Base-by-base conservation (phyloP, 2,329 filamentous ascomycete species). In the Paraconiothyrium sp. region DNA sequence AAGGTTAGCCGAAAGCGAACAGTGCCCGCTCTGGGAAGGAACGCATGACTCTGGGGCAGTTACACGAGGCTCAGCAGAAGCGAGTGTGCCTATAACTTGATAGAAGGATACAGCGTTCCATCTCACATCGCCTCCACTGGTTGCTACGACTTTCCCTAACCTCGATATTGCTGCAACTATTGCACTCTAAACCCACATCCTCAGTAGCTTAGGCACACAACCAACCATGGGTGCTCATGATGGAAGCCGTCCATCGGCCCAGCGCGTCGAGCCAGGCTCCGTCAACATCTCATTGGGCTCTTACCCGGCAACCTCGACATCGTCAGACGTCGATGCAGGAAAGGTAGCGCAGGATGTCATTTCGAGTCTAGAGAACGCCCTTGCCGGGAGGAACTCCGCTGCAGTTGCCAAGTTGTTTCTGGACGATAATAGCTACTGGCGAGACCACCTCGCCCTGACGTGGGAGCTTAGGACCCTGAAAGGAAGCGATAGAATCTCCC, bases 381-480 rank as follows among this genome's bases (percentile, higher is more conserved):
- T 88, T 0, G 58, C 67, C 4, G 70, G 66, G 11, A 70, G 77
- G 2, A 76, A 85, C 55, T 69, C 78, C 46, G 43, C 62, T 16
- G 57, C 61, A 4, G 48, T 73, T 8, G 55, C 71, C 1, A 63
- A 74, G 4, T 78, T 88, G 0, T 88, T 88, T 65, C 66, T 84
- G 2, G 75, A 83, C 11, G 79, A 84, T 44, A 80, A 84, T 41
- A 79, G 83, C 24, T 88, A 84, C 70, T 89, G 86, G 86, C 80
- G 86, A 41, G 87, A 89, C 67, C 84, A 88, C 57, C 80, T 89
- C 3, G 83, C 79, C 7, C 69, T 89, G 10, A 83, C 84, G 0
- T 88, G 86, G 83, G 82, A 86, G 37, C 80, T 87, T 27, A 84
- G 81, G 39, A 89, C 87, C 0, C 67, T 85, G n/a, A 73, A 76